Base-by-base conservation (phyloP, 2,329 filamentous ascomycete genomes). In the Rutstroemia sp. region DNA sequence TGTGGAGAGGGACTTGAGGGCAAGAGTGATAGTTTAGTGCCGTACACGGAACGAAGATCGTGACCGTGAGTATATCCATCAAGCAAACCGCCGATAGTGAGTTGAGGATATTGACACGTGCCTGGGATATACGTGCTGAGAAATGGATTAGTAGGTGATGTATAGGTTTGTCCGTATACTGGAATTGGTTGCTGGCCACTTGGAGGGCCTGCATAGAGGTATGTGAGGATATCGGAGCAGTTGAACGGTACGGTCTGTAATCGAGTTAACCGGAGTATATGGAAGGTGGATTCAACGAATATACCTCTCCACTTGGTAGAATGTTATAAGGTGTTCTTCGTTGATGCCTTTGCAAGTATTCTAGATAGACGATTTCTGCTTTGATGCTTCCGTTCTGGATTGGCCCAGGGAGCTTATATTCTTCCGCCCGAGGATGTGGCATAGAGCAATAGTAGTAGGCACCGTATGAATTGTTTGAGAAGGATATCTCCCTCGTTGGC, bases 301-400 rank as follows among this genome's bases (percentile, higher is more conserved):
- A 19, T 56, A 72, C 71, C 63, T 73, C 71, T 21, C 71, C 71
- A 1, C 68, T 70, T 0, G 71, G 70, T 14, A 73, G 61, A 41
- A 73, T 70, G 38, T 73, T 73, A 57, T 73, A 73, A 1, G 71
- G 71, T 1, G 71, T 66, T 4, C 71, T 66, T 10, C 71, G 62
- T 52, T 73, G 71, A 50, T 73, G 71, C 3, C 71, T 69, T 55
- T 73, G 71, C 16, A 73, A 51, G 53, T 73, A 73, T 53, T 72
- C 70, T 1, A 73, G 61, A 41, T 72, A 72, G 2, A 72, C 67
- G n/a, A 73, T 56, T 16, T 66, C 64, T 3, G 65, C 70, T 3
- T 65, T 59, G 9, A 67, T 58, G 4, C 64, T 62, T 0, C 66
- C 63, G 9, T 69, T 66, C 5, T 57, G 58, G 7, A 72, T 59